A percentile compares a stretch with the other conserved stretches of the same genome.
Conservation (phyloP, 306 rosid genomes). For the Quercus cerris region DNA sequence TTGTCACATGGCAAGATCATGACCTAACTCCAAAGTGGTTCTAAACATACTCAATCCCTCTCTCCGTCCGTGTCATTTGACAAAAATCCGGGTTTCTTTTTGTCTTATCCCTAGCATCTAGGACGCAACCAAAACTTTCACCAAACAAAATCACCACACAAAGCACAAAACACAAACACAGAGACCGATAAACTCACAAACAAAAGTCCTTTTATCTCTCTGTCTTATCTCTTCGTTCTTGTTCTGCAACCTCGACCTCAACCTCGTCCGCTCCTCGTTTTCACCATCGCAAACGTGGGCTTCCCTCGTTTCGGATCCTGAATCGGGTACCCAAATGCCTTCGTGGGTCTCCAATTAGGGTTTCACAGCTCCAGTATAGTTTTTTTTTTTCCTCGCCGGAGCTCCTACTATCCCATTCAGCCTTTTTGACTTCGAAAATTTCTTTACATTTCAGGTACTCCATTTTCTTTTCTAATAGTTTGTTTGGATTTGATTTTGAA, state of each 20-base stretch:
- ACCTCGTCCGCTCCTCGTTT: conserved; percentile 4
- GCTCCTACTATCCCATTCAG: background rate
- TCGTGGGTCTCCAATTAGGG: background rate
- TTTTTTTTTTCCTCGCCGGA: no score
- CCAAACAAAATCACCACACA: no score
- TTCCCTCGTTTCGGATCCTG: background rate
- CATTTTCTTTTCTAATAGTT: background rate
- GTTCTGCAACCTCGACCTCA: background rate
- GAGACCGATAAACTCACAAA: background rate
- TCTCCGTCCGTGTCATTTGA: no score
- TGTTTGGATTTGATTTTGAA: background rate
- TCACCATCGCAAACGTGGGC: background rate
- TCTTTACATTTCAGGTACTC: background rate
- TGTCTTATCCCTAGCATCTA: no score
- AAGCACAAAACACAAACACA: background rate
- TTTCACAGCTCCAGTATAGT: background rate
- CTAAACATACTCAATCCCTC: no score
- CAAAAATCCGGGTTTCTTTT: no score
- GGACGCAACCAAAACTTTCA: no score
- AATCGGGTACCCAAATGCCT: background rate
- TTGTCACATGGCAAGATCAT: no score
- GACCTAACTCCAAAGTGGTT: no score
- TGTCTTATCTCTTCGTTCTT: conserved; percentile 12
- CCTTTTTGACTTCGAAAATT: background rate
- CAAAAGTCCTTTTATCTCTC: background rate